phyloP scores from a whole-genome alignment of 805 yeast species.

The Myxozyma monticola region DNA sequence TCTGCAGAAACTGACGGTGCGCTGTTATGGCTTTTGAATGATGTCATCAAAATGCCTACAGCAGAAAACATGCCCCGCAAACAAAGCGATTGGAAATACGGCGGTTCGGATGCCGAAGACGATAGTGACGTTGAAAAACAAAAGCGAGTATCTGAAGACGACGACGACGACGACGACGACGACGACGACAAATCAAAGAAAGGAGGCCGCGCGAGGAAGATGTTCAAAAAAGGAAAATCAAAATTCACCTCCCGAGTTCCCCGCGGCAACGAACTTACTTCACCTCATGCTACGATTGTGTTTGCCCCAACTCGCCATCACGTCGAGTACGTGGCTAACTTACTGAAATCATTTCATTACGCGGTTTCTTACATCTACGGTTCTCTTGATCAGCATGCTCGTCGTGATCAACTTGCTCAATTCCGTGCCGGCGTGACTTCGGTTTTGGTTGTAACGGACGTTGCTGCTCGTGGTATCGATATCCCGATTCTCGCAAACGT shows the following conservation, averaged over 20 bases:
- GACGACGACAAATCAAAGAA: background rate
- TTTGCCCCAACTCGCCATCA: conserved; percentile 98
- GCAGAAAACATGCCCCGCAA: conserved; percentile 67
- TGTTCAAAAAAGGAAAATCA: conserved; percentile 14
- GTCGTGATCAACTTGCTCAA: conserved; percentile 81
- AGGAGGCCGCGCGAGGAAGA: no score
- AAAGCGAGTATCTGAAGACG: no score
- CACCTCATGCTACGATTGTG: conserved; percentile 81
- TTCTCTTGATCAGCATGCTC: conserved; percentile 90
- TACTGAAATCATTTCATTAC: conserved; percentile 77
- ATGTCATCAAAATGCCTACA: conserved; percentile 75
- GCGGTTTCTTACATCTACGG: conserved; percentile 90
- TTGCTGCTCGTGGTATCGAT: conserved; percentile 68
- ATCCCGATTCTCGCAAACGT: conserved; percentile 95
- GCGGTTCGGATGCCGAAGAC: conserved; percentile 48
- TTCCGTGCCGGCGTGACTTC: conserved; percentile 83
- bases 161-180: conserved; percentile 39
- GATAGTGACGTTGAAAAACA: no score
- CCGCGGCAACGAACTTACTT: conserved; percentile 79
- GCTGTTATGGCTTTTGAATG: conserved; percentile 71
- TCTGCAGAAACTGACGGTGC: conserved; percentile 88
- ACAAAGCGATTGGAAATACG: conserved; percentile 37
- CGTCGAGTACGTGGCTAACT: conserved; percentile 79
- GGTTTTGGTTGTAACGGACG: conserved; percentile 94
- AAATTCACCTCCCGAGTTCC: conserved; percentile 52